Conservation (phyloP, 2,329 filamentous ascomycete genomes). For the Botrytis cinerea region DNA sequence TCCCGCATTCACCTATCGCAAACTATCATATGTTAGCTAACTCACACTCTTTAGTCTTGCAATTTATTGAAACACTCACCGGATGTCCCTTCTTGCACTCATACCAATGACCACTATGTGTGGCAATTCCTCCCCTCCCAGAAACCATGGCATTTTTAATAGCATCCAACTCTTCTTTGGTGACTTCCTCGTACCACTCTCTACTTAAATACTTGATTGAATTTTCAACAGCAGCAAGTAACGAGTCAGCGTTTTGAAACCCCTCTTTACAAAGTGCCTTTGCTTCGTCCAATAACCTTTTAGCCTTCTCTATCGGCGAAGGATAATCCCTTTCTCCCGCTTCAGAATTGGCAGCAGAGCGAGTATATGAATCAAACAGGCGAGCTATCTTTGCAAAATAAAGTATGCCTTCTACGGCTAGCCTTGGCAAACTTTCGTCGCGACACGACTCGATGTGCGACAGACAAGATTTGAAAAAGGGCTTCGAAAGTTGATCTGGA, state of each 20-base stretch:
- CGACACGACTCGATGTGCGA: slow-evolving; percentile 40
- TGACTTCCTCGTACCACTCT: slow-evolving; percentile 46
- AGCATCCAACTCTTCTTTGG: slow-evolving; percentile 46
- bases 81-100: slow-evolving; percentile 55
- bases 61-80: slow-evolving; percentile 23
- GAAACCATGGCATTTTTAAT: slow-evolving; percentile 52
- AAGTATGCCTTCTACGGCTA: slow-evolving; percentile 44
- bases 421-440: slow-evolving; percentile 42
- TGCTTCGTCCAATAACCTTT: slow-evolving; percentile 39
- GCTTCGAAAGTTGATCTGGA: slow-evolving; percentile 24
- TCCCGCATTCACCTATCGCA: slow-evolving; percentile 65
- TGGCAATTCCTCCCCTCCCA: slow-evolving; percentile 45
- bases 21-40: slow-evolving; percentile 44
- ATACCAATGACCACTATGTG: slow-evolving; percentile 61
- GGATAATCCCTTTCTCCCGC: background rate
- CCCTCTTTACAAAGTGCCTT: slow-evolving; percentile 40
- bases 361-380: slow-evolving; percentile 33
- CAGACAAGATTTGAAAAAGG: slow-evolving; percentile 39
- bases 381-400: slow-evolving; percentile 41
- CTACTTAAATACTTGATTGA: slow-evolving; percentile 39
- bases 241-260: slow-evolving; percentile 39
- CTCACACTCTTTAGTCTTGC: background rate
- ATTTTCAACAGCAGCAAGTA: slow-evolving; percentile 39
- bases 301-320: background rate
- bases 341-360: background rate